Evolutionary conservation across 306 rosid species (phyloP).

Genomic region (Quillaja saponaria): DNA sequence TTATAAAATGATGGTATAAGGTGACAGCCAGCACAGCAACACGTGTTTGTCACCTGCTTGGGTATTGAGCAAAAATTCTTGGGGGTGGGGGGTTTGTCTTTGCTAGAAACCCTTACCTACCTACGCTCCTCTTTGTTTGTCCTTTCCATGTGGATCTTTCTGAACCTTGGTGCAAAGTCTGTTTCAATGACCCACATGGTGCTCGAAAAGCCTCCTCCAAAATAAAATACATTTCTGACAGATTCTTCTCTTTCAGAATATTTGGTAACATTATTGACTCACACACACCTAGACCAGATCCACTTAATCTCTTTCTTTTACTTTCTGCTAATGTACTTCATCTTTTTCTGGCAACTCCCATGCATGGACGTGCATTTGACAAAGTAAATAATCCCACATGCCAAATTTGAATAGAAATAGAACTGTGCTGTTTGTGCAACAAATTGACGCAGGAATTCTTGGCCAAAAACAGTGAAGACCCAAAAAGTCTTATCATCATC

Average conservation of each 20-base stretch:
- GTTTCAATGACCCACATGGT: background rate
- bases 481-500: too few species aligned
- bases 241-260: conserved; percentile 12
- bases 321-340: too few species aligned
- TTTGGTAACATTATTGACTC: conserved; percentile 32
- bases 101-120: background rate
- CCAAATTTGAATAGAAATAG: too few species aligned
- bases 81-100: background rate
- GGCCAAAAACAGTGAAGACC: too few species aligned
- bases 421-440: too few species aligned
- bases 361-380: too few species aligned
- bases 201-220: too few species aligned
- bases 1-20: background rate
- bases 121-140: background rate
- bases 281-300: conserved; percentile 40
- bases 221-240: conserved; percentile 21
- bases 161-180: background rate
- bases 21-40: background rate
- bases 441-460: too few species aligned
- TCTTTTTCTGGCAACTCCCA: background rate
- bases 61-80: background rate
- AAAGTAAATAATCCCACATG: too few species aligned
- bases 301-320: conserved; percentile 17
- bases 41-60: background rate
- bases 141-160: background rate